phyloP scores from a whole-genome alignment of 352 stramenopile genomes.

The Phytophthora sp. region DNA sequence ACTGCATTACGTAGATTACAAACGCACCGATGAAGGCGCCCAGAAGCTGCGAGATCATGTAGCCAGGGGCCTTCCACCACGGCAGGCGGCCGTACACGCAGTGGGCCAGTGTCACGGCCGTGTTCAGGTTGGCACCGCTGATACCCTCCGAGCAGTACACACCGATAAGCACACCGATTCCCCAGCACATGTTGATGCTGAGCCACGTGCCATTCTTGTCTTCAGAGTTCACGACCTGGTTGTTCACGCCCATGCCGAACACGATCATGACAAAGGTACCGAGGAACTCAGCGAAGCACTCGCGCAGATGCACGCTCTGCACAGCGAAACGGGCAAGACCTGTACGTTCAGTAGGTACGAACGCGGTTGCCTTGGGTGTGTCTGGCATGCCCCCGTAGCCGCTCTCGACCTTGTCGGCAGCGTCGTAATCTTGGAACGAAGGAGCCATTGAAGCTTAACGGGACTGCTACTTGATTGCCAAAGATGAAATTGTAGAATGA shows the following conservation, averaged over 20 bases:
- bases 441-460: no score
- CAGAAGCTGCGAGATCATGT: slow-evolving; percentile 48
- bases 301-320: slow-evolving; percentile 37
- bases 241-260: slow-evolving; percentile 66
- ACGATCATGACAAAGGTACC: slow-evolving; percentile 53
- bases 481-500: no score
- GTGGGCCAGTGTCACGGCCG: neutral
- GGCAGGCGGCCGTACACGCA: slow-evolving; percentile 43
- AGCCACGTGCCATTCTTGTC: slow-evolving; percentile 56
- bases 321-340: slow-evolving; percentile 18
- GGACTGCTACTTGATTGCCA: no score
- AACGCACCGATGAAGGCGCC: slow-evolving; percentile 44
- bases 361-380: no score
- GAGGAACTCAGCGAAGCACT: slow-evolving; percentile 58
- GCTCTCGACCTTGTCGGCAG: no score
- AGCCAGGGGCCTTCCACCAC: slow-evolving; percentile 44
- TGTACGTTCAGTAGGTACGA: no score
- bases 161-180: slow-evolving; percentile 52
- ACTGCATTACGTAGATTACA: slow-evolving; percentile 53
- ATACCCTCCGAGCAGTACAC: slow-evolving; percentile 45
- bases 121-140: slow-evolving; percentile 1
- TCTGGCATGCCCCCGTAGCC: no score
- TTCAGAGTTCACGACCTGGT: slow-evolving; percentile 54
- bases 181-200: slow-evolving; percentile 59
- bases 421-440: no score